Base-by-base conservation (phyloP, 345 rosid species). In the Turnera subulata region DNA sequence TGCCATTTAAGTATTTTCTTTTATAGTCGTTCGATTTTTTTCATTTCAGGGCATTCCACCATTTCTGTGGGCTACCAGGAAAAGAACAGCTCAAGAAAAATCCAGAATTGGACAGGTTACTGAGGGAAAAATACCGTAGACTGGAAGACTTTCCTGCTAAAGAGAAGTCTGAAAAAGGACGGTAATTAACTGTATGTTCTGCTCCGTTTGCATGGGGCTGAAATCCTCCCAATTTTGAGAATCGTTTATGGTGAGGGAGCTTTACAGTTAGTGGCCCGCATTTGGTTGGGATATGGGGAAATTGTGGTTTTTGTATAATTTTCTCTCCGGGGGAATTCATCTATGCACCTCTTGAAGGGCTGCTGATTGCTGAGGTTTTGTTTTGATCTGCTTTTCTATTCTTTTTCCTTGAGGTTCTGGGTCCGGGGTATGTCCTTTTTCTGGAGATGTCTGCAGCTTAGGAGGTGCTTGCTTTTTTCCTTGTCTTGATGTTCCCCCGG, bases 11-110 rank as follows among this genome's bases (percentile, higher is more conserved):
- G n/a, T n/a, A n/a, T n/a, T n/a, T n/a, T n/a, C n/a, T n/a, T n/a
- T n/a, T n/a, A n/a, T n/a, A n/a, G n/a, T n/a, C n/a, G 44, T 43
- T 55, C 25, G 3, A 46, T 22, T 51, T 24, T 53, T 20, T 55
- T 18, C 23, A n/a, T 55, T 43, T 56, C 75, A 93, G 99, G 97
- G 99, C 97, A 50, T 90, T 94, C 70, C 97, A 94, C 82, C 89
- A 90, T 78, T 94, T 81, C 29, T 76, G 95, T 26, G 84, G 75
- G 23, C 49, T 6, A 39, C 71, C 53, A 11, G 62, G 58, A 35
- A 77, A 74, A 59, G 86, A 74, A 53, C 80, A 78, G 12, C 46
- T 90, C 32, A 75, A 67, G 80, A 85, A 87, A 72, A 82, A 73
- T 54, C 89, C 86, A 1, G 92, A 94, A 61, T 64, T 89, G 73